Base-by-base conservation (phyloP, 2,329 filamentous ascomycete genomes). In the Cordyceps militaris region DNA sequence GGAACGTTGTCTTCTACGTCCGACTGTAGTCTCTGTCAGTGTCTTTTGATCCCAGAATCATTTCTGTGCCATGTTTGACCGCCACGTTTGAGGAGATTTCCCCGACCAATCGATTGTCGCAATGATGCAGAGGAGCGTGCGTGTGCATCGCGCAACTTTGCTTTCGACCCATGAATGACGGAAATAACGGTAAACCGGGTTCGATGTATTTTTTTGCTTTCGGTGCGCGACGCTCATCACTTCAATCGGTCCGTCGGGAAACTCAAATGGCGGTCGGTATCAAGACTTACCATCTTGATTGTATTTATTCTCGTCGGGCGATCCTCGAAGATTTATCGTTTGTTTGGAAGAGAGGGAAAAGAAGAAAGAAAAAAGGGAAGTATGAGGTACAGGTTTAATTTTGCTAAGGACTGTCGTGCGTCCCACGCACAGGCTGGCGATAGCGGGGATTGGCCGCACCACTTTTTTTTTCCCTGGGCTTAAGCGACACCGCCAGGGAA, bases 1-100 rank as follows among this genome's bases (percentile, higher is more conserved):
- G 89, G 87, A 78, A 87, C 86, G 79, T 85, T 88, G 88, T 97
- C 93, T 97, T 97, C 94, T 97, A 93, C 93, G 91, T 97, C 93
- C 91, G 93, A 97, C 94, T 97, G 68, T 63, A 59, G 58, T 56
- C 47, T 56, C 53, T 56, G 58, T 59, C 48, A 59, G 58, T 51
- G 53, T 52, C 38, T 50, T 52, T 47, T 50, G 42, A 16, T 34
- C 32, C 44, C 28, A 38, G 13, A 19, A 24, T 34, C 40, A 40
- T 48, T 28, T 23, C 24, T 10, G 16, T 38, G 43, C 24, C 44
- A 32, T 32, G n/a, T 34, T 46, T 28, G 43, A 48, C 53, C 32
- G 23, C 34, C 53, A 44, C n/a, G n/a, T n/a, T 34, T 48, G 9
- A 30, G 23, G 23, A 26, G 44, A n/a, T 11, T 28, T 28, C 21